Percentiles rank a stretch among this genome's conserved stretches.
Evolutionary conservation across 2,329 filamentous ascomycete species (phyloP).

Genomic region (Cytospora paraplurivora): DNA sequence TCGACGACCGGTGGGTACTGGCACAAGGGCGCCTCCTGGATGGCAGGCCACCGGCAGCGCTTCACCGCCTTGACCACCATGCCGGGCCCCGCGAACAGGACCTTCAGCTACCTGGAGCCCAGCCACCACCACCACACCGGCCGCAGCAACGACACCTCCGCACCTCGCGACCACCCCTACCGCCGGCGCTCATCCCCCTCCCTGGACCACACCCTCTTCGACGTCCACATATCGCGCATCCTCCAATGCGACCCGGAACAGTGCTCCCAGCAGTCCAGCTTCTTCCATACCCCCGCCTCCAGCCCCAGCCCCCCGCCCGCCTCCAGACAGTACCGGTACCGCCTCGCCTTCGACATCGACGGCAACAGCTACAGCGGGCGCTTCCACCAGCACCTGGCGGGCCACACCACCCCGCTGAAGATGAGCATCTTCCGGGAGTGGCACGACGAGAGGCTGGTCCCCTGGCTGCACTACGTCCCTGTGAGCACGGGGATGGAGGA

Average conservation of each 20-base stretch:
- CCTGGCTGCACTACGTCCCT: constrained; percentile 61
- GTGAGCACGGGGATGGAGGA: constrained; percentile 53
- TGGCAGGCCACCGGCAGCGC: constrained; percentile 21
- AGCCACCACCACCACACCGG: no score
- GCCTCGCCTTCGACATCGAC: constrained; percentile 55
- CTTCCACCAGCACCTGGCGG: constrained; percentile 53
- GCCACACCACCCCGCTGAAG: constrained; percentile 51
- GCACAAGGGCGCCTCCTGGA: constrained; percentile 18
- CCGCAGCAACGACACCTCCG: not conserved
- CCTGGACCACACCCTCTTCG: constrained; percentile 24
- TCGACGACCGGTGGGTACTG: constrained; percentile 26
- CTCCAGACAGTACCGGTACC: constrained; percentile 38
- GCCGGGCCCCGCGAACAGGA: not conserved
- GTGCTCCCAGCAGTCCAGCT: constrained; percentile 28
- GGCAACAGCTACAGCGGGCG: constrained; percentile 59
- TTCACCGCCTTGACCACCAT: constrained; percentile 19
- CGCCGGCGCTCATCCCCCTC: not conserved
- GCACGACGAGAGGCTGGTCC: constrained; percentile 58
- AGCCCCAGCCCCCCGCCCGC: constrained; percentile 10
- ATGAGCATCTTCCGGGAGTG: constrained; percentile 57
- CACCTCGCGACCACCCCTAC: not conserved
- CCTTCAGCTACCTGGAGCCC: constrained; percentile 9
- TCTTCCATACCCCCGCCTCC: constrained; percentile 29
- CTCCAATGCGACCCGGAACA: constrained; percentile 14
- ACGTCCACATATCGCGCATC: constrained; percentile 22